Evolutionary conservation across 305 asterid species (phyloP), one percentile per base, ranked within the genome.

Genomic region (Vinca major): DNA sequence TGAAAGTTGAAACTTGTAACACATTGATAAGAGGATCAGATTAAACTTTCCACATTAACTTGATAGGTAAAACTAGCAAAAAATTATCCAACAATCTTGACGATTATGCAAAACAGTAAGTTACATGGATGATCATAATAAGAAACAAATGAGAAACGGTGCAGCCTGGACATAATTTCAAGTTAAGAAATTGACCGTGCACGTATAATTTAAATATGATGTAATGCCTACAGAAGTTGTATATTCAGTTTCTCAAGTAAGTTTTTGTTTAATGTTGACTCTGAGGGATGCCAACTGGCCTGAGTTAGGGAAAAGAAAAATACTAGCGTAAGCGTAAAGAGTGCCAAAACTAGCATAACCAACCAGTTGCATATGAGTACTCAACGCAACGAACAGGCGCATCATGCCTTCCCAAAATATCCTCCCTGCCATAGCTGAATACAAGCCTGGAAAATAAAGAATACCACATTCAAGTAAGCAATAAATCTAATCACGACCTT

Each of bases 301-400:
- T 26, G 33, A 26, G 33, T 26, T 26, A 26, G 33, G 40, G 19
- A 6, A 61, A 60, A 14, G 5, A 60, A 39, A 39, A 56, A 11
- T 19, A 54, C 43, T 39, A 61, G 33, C 20, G 48, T 13, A 66
- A 55, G 49, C 33, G 33, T 2, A 14, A 13, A 14, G 7, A 37
- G 10, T 37, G 4, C 26, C 45, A 37, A 14, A 44, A 36, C 60
- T 43, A 62, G 54, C 43, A 69, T 49, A 17, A 58, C 80, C 65
- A 66, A 88, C 97, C 97, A 56, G 96, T 91, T 57, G 92, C 89
- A 65, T 87, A 83, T 11, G 98, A 91, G 79, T 91, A 91, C 54
- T 91, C 98, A 73, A 91, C 73, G 74, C 96, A 87, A 62, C 98
- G 94, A 75, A 91, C 95, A 40, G 96, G 95, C 47, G 94, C 96